Evolutionary conservation across 1,284 basidiomycete species (phyloP), one percentile per base, ranked within the genome.

Genomic region (Naganishia sp.): DNA sequence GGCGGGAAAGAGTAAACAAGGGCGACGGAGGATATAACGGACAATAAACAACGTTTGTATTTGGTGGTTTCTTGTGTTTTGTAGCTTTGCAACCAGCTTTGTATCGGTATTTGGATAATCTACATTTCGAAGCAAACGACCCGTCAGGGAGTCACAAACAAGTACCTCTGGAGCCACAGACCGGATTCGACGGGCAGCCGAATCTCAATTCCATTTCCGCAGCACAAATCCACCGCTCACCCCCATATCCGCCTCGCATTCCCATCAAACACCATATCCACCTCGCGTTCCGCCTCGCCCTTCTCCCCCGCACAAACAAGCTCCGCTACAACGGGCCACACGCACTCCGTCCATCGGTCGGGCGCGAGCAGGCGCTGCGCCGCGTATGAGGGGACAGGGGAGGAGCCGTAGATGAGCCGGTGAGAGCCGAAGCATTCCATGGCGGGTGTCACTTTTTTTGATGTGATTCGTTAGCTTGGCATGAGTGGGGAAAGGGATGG

Each of bases 311-410:
- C 86, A 67, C 90, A 83, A 7, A 88, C 90, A 35, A 94, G 82
- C 79, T 93, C 90, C n/a, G 88, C 85, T 61, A 92, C 83, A 1
- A 86, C 87, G 75, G 89, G 89, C 68, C 89, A 83, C 17, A 90
- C 86, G 63, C 92, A 83, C 68, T 86, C 86, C 74, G 91, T 94
- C 92, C 92, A 94, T 71, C 88, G 85, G 17, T 83, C 43, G 82
- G 85, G 53, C 74, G 73, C 31, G 79, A 81, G 55, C 74, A 81
- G 84, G 58, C 71, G 77, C n/a, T 78, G 75, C 53, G 28, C 49
- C 9, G 32, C 65, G 58, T 18, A 39, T n/a, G 9, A 7, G 15
- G 21, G 9, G 58, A 45, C 28, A 46, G 84, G 81, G 10, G 82
- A 80, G 2, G 84, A 83, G 41, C 85, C 85, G 71, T 84, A 86